Percentiles rank a stretch among this genome's conserved stretches.
phyloP scores from a whole-genome alignment of 331 rosid species.

The Cydonia oblonga region DNA sequence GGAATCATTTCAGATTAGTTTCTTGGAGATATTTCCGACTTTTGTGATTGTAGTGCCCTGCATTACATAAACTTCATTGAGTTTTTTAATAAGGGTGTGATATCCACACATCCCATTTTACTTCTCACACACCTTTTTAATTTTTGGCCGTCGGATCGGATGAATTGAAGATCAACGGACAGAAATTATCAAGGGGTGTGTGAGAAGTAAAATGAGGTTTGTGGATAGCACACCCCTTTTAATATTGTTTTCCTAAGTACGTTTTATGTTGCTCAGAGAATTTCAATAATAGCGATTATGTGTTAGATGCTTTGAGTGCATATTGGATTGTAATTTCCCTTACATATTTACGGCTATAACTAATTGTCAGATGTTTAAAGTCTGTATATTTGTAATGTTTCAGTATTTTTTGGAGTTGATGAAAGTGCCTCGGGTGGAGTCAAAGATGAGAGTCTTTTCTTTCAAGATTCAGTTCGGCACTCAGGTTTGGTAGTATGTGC shows the following conservation, averaged over 20 bases:
- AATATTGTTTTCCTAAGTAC: neutral
- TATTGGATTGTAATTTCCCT: neutral
- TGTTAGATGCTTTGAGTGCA: neutral
- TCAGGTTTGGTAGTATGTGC: constrained; percentile 63
- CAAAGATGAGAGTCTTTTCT: constrained; percentile 89
- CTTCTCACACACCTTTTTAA: too few species aligned
- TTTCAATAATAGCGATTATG: neutral
- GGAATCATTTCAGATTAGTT: neutral
- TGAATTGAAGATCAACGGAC: too few species aligned
- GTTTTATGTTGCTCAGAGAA: neutral
- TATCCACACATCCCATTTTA: too few species aligned
- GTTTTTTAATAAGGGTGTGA: neutral
- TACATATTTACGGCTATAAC: neutral
- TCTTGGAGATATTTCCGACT: too few species aligned
- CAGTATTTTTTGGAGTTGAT: constrained; percentile 90
- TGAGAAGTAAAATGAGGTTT: too few species aligned
- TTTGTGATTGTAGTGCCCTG: neutral
- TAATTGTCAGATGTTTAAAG: neutral
- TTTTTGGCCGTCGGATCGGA: too few species aligned
- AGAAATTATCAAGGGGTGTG: too few species aligned
- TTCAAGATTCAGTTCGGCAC: constrained; percentile 87
- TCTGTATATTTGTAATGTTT: constrained; percentile 20
- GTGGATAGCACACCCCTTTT: too few species aligned
- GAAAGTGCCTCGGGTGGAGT: constrained; percentile 99
- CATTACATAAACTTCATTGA: too few species aligned